phyloP scores from a whole-genome alignment of 1,284 basidiomycete species.

The Heliocybe sulcata region DNA sequence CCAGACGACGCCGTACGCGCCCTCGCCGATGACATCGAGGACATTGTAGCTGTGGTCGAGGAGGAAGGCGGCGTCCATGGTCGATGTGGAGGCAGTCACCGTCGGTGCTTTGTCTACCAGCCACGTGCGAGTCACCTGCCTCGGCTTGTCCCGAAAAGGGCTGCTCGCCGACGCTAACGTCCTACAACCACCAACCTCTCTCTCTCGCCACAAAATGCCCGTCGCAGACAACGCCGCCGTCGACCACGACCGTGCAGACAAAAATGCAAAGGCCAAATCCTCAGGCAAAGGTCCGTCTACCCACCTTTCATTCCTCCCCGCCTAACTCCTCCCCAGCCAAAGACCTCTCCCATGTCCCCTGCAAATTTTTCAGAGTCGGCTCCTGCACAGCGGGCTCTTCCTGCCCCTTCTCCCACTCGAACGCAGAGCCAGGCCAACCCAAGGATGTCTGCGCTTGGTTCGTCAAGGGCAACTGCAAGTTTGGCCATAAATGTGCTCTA shows the following conservation, averaged over 20 bases:
- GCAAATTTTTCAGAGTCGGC: constrained; percentile 95
- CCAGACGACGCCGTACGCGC: constrained; percentile 75
- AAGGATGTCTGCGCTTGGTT: constrained; percentile 97
- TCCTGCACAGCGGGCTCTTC: constrained; percentile 92
- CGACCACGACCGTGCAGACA: constrained; percentile 22
- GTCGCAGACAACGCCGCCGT: constrained; percentile 15
- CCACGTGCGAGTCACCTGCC: too few species aligned
- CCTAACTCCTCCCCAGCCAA: constrained; percentile 42
- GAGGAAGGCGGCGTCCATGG: constrained; percentile 51
- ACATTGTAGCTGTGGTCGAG: constrained; percentile 62
- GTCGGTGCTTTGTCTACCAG: too few species aligned
- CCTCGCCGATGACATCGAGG: constrained; percentile 79
- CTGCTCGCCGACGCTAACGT: neutral
- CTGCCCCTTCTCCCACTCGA: constrained; percentile 87
- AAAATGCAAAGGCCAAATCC: constrained; percentile 21
- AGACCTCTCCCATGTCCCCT: constrained; percentile 94
- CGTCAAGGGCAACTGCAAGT: constrained; percentile 94
- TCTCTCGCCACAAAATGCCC: neutral
- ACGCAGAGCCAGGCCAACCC: constrained; percentile 65
- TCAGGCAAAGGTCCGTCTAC: constrained; percentile 27
- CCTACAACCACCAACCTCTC: neutral
- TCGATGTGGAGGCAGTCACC: too few species aligned
- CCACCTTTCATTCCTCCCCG: constrained; percentile 1
- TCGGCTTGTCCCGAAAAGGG: neutral
- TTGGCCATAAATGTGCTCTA: constrained; percentile 94